These are phyloP conservation scores for Xylariaceae sp. DNA, from an alignment of 2,329 filamentous ascomycete species.

Conservation along the genomic window DNA sequence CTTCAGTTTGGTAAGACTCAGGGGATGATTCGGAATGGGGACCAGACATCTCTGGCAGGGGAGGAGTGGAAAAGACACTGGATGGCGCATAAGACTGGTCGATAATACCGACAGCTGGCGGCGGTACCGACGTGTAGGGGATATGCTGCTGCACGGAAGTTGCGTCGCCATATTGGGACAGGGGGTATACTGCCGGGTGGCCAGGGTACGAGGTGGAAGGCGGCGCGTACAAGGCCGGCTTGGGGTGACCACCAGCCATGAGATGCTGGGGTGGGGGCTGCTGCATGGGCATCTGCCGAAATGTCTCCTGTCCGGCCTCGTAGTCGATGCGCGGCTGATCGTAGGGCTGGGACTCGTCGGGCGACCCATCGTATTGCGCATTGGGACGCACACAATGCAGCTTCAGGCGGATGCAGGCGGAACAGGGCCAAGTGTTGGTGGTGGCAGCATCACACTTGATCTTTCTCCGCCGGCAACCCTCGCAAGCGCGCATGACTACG, in stretches of 20 bases:
- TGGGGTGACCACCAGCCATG: slow-evolving; percentile 38
- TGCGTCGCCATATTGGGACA: slow-evolving; percentile 44
- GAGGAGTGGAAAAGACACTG: slow-evolving; percentile 50
- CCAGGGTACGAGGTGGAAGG: slow-evolving; percentile 45
- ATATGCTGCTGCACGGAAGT: slow-evolving; percentile 43
- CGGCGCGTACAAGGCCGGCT: slow-evolving; percentile 44
- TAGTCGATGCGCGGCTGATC: slow-evolving; percentile 45
- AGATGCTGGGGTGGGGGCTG: slow-evolving; percentile 40
- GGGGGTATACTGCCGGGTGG: slow-evolving; percentile 41
- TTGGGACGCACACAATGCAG: slow-evolving; percentile 88
- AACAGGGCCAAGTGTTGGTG: slow-evolving; percentile 96
- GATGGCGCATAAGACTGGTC: slow-evolving; percentile 48
- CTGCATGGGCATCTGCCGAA: slow-evolving; percentile 50
- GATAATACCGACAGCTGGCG: slow-evolving; percentile 44
- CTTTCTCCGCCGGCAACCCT: slow-evolving; percentile 89
- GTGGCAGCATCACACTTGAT: slow-evolving; percentile 98
- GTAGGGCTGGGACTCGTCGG: slow-evolving; percentile 40
- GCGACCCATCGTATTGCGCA: slow-evolving; percentile 63
- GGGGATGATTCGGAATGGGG: slow-evolving; percentile 39
- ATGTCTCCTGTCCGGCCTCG: slow-evolving; percentile 41
- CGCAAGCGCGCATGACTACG: slow-evolving; percentile 91
- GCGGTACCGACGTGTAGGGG: slow-evolving; percentile 47
- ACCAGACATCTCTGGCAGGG: slow-evolving; percentile 39
- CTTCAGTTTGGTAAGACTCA: slow-evolving; percentile 54
- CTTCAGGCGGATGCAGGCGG: slow-evolving; percentile 86